phyloP scores from a whole-genome alignment of 2,329 filamentous ascomycete genomes.

The Talaromyces sp. region DNA sequence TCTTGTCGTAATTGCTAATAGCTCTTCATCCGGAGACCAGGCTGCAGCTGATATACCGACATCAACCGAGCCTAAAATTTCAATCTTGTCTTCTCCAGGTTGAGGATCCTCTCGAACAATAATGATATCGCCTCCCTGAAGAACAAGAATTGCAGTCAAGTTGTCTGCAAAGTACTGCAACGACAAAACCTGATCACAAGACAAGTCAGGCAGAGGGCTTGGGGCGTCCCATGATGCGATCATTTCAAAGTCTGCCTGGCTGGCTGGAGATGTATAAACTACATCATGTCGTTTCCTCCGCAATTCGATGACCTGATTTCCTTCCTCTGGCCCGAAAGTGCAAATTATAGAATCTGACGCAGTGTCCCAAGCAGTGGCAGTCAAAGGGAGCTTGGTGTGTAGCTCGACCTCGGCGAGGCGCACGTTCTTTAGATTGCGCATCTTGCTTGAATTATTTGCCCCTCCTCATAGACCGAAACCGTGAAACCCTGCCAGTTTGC shows the following conservation, averaged over 20 bases:
- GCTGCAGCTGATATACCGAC: constrained; percentile 81
- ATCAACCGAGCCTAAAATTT: constrained; percentile 92
- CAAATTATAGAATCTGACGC: constrained; percentile 72
- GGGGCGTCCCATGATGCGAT: constrained; percentile 88
- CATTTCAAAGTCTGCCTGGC: constrained; percentile 37
- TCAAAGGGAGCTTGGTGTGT: constrained; percentile 57
- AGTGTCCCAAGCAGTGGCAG: constrained; percentile 81
- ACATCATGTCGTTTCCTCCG: constrained; percentile 44
- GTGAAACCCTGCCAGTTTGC: constrained; percentile 8
- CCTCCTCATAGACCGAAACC: constrained; percentile 31
- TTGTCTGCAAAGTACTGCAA: constrained; percentile 83
- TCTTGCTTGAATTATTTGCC: constrained; percentile 42
- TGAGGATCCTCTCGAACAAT: constrained; percentile 69
- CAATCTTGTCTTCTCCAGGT: constrained; percentile 70
- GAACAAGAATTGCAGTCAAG: constrained; percentile 69
- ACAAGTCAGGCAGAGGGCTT: constrained; percentile 69
- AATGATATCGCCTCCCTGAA: constrained; percentile 87
- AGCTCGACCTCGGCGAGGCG: constrained; percentile 62
- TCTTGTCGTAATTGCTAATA: constrained; percentile 76
- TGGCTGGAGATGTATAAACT: constrained; percentile 37
- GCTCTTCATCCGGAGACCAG: constrained; percentile 94
- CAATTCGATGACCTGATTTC: constrained; percentile 68
- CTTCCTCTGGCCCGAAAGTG: constrained; percentile 72
- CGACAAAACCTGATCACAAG: constrained; percentile 68
- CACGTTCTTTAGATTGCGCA: constrained; percentile 85